Evolutionary conservation across 2,329 filamentous ascomycete species (phyloP).

Genomic region (Nigrograna mackinnonii): DNA sequence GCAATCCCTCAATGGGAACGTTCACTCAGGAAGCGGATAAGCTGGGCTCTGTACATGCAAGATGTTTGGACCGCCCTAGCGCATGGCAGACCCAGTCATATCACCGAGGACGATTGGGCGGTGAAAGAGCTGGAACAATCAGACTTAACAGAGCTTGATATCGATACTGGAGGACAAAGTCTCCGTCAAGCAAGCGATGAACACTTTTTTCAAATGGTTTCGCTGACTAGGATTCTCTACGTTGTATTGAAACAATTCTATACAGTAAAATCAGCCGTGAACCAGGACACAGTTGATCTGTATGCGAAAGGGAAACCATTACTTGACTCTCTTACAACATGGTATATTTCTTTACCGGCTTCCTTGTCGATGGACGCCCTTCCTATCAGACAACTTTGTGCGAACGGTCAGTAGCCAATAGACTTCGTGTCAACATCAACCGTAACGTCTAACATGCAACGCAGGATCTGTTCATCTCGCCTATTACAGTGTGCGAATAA

Average conservation of each 20-base stretch:
- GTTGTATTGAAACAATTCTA: background rate
- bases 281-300: background rate
- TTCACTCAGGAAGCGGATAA: conserved; percentile 61
- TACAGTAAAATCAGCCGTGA: background rate
- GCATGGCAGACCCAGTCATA: conserved; percentile 58
- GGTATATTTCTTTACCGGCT: background rate
- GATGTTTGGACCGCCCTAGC: conserved; percentile 62
- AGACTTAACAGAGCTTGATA: conserved; percentile 41
- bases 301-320: background rate
- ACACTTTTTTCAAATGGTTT: background rate
- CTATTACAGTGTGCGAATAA: conserved; percentile 10
- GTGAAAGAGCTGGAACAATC: conserved; percentile 45
- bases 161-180: background rate
- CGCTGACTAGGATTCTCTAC: background rate
- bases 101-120: conserved; percentile 58
- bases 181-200: too few species aligned
- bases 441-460: too few species aligned
- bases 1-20: conserved; percentile 64
- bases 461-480: conserved; percentile 11
- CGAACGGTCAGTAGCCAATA: too few species aligned
- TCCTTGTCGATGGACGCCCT: conserved; percentile 1
- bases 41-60: conserved; percentile 66
- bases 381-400: conserved; percentile 3
- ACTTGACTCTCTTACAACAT: background rate
- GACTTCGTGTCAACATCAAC: too few species aligned